A percentile compares a stretch with the other conserved stretches of the same genome.
phyloP scores from a whole-genome alignment of 495 filamentous ascomycete species.

The Platismatia glauca region DNA sequence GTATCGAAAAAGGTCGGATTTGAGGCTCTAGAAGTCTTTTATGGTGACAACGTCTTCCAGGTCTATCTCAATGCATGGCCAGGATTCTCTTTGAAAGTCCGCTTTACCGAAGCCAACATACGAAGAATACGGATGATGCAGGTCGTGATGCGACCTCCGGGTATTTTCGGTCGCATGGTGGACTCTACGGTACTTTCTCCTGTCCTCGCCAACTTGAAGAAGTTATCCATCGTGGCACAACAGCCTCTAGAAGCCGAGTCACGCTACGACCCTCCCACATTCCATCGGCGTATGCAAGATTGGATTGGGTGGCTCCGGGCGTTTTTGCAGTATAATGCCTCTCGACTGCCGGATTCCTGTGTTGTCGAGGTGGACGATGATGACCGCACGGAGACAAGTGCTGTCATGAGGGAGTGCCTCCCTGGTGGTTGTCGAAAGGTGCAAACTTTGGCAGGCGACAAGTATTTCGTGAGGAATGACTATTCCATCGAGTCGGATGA shows the following conservation, averaged over 20 bases:
- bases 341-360: neutral
- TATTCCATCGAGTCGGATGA: neutral
- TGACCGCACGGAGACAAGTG: neutral
- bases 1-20: neutral
- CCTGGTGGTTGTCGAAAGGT: neutral
- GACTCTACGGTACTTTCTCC: neutral
- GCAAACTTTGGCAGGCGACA: neutral
- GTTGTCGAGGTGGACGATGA: conserved; percentile 1
- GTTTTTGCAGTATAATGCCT: neutral
- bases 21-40: neutral
- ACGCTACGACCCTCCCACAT: neutral
- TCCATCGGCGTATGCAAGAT: neutral
- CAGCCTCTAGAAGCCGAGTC: neutral
- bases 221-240: neutral
- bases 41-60: neutral
- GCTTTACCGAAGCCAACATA: neutral
- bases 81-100: neutral
- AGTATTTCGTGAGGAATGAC: neutral
- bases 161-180: neutral
- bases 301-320: neutral
- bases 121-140: neutral
- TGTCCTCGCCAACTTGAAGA: neutral
- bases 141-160: neutral
- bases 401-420: neutral
- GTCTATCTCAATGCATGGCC: neutral